Conservation (phyloP, 2,329 filamentous ascomycete genomes). For the Talaromyces sp. region DNA sequence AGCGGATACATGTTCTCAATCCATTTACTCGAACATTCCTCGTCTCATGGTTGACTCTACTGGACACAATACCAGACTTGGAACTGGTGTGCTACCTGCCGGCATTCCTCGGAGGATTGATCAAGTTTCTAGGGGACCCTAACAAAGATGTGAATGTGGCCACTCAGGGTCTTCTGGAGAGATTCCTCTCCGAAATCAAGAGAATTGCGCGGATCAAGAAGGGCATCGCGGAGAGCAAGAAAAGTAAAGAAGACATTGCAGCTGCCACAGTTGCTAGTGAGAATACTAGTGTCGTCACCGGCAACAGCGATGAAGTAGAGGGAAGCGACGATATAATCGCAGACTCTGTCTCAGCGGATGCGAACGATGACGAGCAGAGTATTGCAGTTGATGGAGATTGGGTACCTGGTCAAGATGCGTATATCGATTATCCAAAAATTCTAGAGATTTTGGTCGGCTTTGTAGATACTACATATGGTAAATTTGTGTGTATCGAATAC, state of each 20-base stretch:
- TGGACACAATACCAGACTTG: conserved; percentile 94
- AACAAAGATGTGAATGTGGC: conserved; percentile 93
- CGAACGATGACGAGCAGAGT: conserved; percentile 53
- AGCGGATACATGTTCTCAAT: conserved; percentile 90
- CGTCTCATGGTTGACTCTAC: conserved; percentile 89
- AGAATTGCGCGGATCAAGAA: conserved; percentile 90
- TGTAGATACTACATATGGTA: conserved; percentile 75
- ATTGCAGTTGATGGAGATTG: conserved; percentile 80
- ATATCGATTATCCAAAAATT: conserved; percentile 88
- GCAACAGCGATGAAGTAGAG: conserved; percentile 38
- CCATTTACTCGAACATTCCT: conserved; percentile 93
- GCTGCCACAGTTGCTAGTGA: conserved; percentile 70
- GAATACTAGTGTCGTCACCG: conserved; percentile 57
- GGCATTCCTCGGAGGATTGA: conserved; percentile 81
- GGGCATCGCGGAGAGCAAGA: conserved; percentile 81
- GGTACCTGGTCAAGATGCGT: conserved; percentile 94
- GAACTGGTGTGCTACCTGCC: conserved; percentile 91
- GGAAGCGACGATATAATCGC: conserved; percentile 55
- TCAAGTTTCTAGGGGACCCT: conserved; percentile 87
- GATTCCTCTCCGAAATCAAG: conserved; percentile 89
- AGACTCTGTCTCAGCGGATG: conserved; percentile 46
- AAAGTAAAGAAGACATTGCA: conserved; percentile 62
- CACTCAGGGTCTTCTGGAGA: conserved; percentile 82
- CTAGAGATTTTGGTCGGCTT: conserved; percentile 88
- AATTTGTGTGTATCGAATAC: not conserved